These are phyloP conservation scores for Astraeus odoratus DNA, from an alignment of 768 basidiomycete genomes.

Conservation along the genomic window DNA sequence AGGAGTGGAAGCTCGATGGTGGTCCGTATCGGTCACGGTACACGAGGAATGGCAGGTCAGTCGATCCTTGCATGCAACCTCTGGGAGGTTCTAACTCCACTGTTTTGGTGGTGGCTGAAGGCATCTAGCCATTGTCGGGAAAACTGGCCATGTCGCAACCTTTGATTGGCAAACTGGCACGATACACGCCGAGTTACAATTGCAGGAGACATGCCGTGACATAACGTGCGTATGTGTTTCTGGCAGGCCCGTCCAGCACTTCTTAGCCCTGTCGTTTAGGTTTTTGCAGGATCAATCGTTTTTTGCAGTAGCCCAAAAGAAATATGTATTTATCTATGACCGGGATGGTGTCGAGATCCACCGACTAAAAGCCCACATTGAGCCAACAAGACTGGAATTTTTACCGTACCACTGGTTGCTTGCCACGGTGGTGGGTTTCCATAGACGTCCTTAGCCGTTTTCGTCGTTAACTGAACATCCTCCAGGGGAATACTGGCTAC, in stretches of 20 bases:
- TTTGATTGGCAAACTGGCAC: constrained; percentile 91
- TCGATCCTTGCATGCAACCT: constrained; percentile 3
- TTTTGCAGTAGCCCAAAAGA: constrained; percentile 93
- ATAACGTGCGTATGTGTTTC: constrained; percentile 68
- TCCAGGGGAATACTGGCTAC: constrained; percentile 79
- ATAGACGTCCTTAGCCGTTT: background rate
- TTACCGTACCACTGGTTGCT: constrained; percentile 95
- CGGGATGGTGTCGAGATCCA: constrained; percentile 91
- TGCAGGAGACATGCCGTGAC: constrained; percentile 87
- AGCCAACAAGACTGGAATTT: constrained; percentile 86
- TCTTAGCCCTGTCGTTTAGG: constrained; percentile 29
- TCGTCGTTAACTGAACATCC: background rate
- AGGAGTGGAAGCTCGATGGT: constrained; percentile 76
- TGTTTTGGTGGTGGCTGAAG: constrained; percentile 30
- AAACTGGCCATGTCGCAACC: constrained; percentile 80
- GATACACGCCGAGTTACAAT: constrained; percentile 80
- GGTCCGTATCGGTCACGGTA: constrained; percentile 83
- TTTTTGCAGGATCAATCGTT: constrained; percentile 91
- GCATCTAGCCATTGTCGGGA: constrained; percentile 81
- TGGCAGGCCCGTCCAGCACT: background rate
- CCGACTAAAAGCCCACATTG: constrained; percentile 73
- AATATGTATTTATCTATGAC: constrained; percentile 96
- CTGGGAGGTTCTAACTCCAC: background rate
- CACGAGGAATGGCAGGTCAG: constrained; percentile 85
- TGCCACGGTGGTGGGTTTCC: constrained; percentile 61